Evolutionary conservation across 371 early-diverging fungal species (phyloP), one percentile per base, ranked within the genome.

Genomic region (Amoeboaphelidium protococcarum): DNA sequence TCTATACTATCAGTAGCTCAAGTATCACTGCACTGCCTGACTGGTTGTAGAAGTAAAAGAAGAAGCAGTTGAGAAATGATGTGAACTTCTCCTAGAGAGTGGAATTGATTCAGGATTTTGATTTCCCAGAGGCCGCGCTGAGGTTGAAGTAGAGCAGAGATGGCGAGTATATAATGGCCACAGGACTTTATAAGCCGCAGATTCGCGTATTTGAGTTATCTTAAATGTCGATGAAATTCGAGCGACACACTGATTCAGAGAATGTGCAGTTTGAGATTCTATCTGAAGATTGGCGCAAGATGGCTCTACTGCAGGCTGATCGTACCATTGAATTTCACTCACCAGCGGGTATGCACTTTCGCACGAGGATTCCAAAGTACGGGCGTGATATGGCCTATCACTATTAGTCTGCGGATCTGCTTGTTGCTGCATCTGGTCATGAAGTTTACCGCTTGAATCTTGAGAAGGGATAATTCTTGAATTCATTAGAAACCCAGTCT

Each of bases 111-210:
- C 95, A 94, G 59, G 90, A 92, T 58, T 94, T 98, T 60, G 86
- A 85, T 56, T 94, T 95, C 58, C 89, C 96, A n/a, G 86, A 89
- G 62, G 92, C 96, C 0, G 82, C 85, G 3, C 66, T 76, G 23
- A 69, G 74, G 49, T 66, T 98, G 45, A 78, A 80, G 50, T 65
- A 75, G 16, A 86, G 95, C 1, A 61, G 69, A 10, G 90, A 95
- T 62, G 80, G 86, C 40, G 72, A 82, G 41, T 76, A 68, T 59
- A 74, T 80, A 23, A 71, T 95, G 55, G 90, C 90, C 1, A 86
- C 91, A 2, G 99, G 77, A 42, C 83, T 86, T 3, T 99, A 99
- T 62, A 91, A 95, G 60, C 99, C 99, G 19, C 91, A 88, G 56
- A 78, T 97, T 57, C 75, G 90, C 47, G 86, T 91, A 0, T 97